Conservation (phyloP, 352 stramenopile genomes). For the Phytopythium oedochilum region DNA sequence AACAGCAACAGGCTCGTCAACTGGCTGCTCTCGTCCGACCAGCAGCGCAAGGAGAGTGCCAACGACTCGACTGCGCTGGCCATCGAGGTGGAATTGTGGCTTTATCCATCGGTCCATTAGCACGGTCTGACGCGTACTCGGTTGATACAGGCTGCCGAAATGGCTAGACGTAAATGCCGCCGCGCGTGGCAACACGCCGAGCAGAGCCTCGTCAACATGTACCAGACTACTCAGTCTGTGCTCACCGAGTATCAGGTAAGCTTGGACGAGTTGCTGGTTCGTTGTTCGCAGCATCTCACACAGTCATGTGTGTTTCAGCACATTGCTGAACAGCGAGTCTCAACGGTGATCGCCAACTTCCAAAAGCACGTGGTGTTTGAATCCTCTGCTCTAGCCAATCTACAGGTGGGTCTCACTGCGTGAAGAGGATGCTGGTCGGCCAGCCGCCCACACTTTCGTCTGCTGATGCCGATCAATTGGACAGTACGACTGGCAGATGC, state of each 20-base stretch:
- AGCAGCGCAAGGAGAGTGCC: conserved; percentile 68
- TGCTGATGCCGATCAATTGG: not conserved
- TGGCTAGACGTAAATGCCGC: conserved; percentile 54
- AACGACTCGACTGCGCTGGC: conserved; percentile 47
- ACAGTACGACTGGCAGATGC: conserved; percentile 85
- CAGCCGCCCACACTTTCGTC: not conserved
- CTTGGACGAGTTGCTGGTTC: no score
- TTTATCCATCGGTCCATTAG: no score
- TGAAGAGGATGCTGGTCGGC: not conserved
- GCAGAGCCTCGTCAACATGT: conserved; percentile 61
- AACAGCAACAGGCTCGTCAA: conserved; percentile 75
- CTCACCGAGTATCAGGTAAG: conserved; percentile 78
- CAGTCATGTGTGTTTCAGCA: conserved; percentile 26
- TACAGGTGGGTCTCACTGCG: conserved; percentile 40
- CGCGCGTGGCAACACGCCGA: conserved; percentile 60
- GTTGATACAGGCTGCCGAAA: conserved; percentile 46
- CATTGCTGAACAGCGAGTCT: conserved; percentile 72
- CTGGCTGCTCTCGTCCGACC: conserved; percentile 66
- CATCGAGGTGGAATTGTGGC: conserved; percentile 44
- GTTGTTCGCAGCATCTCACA: conserved; percentile 2
- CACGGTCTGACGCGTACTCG: no score
- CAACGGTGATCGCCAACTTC: conserved; percentile 64
- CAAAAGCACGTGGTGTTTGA: conserved; percentile 84
- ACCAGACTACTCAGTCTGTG: conserved; percentile 56
- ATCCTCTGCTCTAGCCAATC: conserved; percentile 71